phyloP scores from a whole-genome alignment of 2,329 filamentous ascomycete genomes.

The Tolypocladium cylindrosporum region DNA sequence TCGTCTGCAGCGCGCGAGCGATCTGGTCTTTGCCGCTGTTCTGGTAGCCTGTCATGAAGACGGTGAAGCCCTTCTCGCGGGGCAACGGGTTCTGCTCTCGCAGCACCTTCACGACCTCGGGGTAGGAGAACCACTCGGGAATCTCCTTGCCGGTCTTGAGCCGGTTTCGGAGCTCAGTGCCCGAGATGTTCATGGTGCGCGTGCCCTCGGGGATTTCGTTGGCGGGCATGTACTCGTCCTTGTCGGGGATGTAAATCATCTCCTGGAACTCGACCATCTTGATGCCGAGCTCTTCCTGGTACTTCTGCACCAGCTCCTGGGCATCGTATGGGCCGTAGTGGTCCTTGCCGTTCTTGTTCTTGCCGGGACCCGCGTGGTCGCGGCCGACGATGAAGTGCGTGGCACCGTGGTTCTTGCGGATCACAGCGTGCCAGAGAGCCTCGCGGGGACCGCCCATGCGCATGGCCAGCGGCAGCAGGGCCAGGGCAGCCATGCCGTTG shows the following conservation, averaged over 20 bases:
- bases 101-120: slow-evolving; percentile 92
- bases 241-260: slow-evolving; percentile 97
- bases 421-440: slow-evolving; percentile 99
- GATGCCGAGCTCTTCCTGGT: slow-evolving; percentile 92
- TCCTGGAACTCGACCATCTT: slow-evolving; percentile 99
- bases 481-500: slow-evolving; percentile 97
- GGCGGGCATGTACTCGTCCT: slow-evolving; percentile 89
- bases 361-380: slow-evolving; percentile 95
- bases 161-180: slow-evolving; percentile 83
- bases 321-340: slow-evolving; percentile 98
- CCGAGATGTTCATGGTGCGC: slow-evolving; percentile 80
- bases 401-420: slow-evolving; percentile 98
- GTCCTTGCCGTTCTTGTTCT: slow-evolving; percentile 94
- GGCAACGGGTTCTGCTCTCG: slow-evolving; percentile 93
- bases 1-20: slow-evolving; percentile 89
- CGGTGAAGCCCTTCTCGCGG: slow-evolving; percentile 87
- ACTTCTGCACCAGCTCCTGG: slow-evolving; percentile 92
- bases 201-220: slow-evolving; percentile 78
- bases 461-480: slow-evolving; percentile 93
- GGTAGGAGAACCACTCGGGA: slow-evolving; percentile 99
- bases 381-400: slow-evolving; percentile 99
- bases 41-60: slow-evolving; percentile 94
- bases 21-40: slow-evolving; percentile 97
- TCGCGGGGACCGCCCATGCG: slow-evolving; percentile 97
- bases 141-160: slow-evolving; percentile 89